Evolutionary conservation across 306 rosid genomes (phyloP), one percentile per base, ranked within the genome.

Genomic region (Ormosia semicastrata): DNA sequence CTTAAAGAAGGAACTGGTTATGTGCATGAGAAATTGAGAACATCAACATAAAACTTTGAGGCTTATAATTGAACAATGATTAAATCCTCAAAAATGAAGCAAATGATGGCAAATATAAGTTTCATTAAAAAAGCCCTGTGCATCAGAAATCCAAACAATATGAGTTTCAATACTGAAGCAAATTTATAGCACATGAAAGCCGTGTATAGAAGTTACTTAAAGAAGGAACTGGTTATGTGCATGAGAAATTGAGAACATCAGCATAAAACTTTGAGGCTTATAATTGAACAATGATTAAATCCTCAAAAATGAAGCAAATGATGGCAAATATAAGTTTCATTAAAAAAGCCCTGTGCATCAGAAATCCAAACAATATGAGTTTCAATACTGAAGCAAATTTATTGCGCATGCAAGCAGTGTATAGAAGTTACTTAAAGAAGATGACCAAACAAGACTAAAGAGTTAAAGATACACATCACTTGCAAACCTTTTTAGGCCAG

Each of bases 1-100:
- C n/a, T n/a, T n/a, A n/a, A n/a, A n/a, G n/a, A n/a, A n/a, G n/a
- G n/a, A n/a, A n/a, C n/a, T n/a, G n/a, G n/a, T n/a, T n/a, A n/a
- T n/a, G n/a, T n/a, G n/a, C n/a, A n/a, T n/a, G n/a, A n/a, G n/a
- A 24, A 33, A 62, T 33, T 32, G 49, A 37, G n/a, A 82, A 53
- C 76, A 79, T 76, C 69, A 86, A 75, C 37, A 79, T 71, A 77
- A 71, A 72, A 79, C 18, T 34, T 70, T 29, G 18, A 17, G 75
- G 30, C 66, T 24, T 36, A 33, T 0, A 60, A 63, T 41, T 41
- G 68, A 52, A 53, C 14, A 59, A 0, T 2, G 36, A 73, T 24
- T 72, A 66, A 76, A 73, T 9, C 29, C 36, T 54, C 34, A 18
- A 11, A 5, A 32, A 11, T 34, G 44, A 74, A 67, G 66, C 6